Base-by-base conservation (phyloP, 306 rosid genomes). In the Medicago ruthenica region DNA sequence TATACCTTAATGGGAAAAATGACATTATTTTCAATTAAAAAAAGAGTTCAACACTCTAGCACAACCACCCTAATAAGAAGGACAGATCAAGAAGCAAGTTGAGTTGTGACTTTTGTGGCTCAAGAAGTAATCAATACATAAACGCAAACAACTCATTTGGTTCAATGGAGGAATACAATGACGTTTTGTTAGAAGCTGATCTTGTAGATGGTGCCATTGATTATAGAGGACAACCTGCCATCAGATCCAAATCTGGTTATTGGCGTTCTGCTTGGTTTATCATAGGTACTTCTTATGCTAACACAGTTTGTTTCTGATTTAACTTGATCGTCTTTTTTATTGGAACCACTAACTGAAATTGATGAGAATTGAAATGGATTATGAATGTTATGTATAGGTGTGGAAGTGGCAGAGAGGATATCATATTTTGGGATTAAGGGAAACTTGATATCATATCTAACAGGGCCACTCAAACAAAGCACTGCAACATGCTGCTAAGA, bases 401-500 rank as follows among this genome's bases (percentile, higher is more conserved):
- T 80, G 73, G 90, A 84, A 73, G 80, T 86, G 16, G 82, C 85
- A 6, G 93, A 85, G 86, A 86, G 85, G 71, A 24, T 80, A 12
- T 83, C 93, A 0, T 89, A 67, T 73, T 81, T 76, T 36, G 93
- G 93, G 10, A 85, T 86, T 5, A 22, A 67, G 44, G 31, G 75
- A 10, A 89, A 89, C 81, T 79, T 86, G 9, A 89, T 89, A 18
- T 73, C 83, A 5, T 89, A 75, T 57, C 57, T 89, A 61, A 89
- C 90, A 0, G 89, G 87, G 5, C 84, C 89, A 15, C 76, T 89
- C 14, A 83, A 83, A 0, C 90, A 88, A 83, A 82, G 67, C 12
- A 86, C 85, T 0, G 92, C 80, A 20, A 15, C 82, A 0, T n/a
- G 92, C 92, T 5, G 92, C 90, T 1, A 67, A 79, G 73, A 86